Conservation (phyloP, 164 flowering plant genomes). For the Kingdonia uniflora region DNA sequence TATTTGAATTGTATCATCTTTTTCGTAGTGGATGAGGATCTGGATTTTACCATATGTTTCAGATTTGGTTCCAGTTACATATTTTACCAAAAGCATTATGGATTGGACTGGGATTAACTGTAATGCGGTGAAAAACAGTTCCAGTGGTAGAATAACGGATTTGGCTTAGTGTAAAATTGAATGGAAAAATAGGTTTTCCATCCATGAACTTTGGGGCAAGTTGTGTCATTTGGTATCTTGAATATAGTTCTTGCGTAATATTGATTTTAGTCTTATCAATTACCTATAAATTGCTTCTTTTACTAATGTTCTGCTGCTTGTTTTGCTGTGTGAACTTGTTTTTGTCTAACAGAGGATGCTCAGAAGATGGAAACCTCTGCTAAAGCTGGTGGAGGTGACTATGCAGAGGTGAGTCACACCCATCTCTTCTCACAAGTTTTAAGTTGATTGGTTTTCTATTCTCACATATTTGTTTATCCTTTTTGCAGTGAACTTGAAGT, state of each 20-base stretch:
- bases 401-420: conserved; percentile 18
- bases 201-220: background rate
- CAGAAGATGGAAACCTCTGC: conserved; percentile 18
- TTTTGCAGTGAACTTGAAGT: conserved; percentile 8
- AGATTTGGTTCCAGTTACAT: too few species aligned
- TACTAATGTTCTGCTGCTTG: background rate
- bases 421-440: background rate
- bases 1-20: too few species aligned
- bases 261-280: background rate
- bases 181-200: background rate
- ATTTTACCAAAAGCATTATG: too few species aligned
- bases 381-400: conserved; percentile 17
- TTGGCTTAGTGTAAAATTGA: too few species aligned
- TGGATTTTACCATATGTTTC: too few species aligned
- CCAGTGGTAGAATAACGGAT: too few species aligned
- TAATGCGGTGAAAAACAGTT: too few species aligned
- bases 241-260: too few species aligned
- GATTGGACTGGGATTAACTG: too few species aligned
- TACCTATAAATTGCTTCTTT: background rate
- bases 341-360: conserved; percentile 11
- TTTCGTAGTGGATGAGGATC: too few species aligned
- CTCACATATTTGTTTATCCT: background rate
- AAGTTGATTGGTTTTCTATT: background rate
- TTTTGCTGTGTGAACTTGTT: background rate
- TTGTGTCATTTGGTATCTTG: background rate